Conservation (phyloP, 179 eudicot genomes). For the Drosera spatulata region DNA sequence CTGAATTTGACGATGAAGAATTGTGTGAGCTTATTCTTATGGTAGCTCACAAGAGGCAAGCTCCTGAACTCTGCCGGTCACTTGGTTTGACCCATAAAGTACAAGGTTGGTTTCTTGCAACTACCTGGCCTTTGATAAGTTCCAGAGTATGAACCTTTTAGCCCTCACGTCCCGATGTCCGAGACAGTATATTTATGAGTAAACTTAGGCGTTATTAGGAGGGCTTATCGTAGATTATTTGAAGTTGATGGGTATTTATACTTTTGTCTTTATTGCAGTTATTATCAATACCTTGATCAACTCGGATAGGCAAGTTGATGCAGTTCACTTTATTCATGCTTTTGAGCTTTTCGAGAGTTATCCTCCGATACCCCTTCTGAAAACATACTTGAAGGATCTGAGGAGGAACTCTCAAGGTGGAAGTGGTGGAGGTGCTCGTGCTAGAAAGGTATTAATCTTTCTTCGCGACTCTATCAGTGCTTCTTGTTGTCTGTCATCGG, state of each 20-base stretch:
- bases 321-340: slow-evolving; percentile 46
- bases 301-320: slow-evolving; percentile 41
- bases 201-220: no score
- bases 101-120: slow-evolving; percentile 71
- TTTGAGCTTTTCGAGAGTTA: slow-evolving; percentile 38
- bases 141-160: slow-evolving; percentile 11
- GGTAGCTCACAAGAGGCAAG: slow-evolving; percentile 51
- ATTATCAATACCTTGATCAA: slow-evolving; percentile 36
- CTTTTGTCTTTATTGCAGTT: slow-evolving; percentile 19
- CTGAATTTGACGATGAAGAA: slow-evolving; percentile 54
- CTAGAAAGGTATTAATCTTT: not conserved
- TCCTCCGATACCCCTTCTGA: slow-evolving; percentile 45
- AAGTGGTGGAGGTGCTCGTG: slow-evolving; percentile 11
- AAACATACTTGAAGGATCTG: slow-evolving; percentile 37
- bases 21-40: slow-evolving; percentile 66
- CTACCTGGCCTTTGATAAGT: slow-evolving; percentile 25
- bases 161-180: no score
- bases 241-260: no score
- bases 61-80: slow-evolving; percentile 67
- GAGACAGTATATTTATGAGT: no score
- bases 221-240: no score
- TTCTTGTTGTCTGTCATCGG: no score
- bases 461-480: not conserved
- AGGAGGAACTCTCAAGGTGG: slow-evolving; percentile 46
- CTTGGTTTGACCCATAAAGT: slow-evolving; percentile 57